These are phyloP conservation scores for barrel medic (Medicago truncatula) DNA, from an alignment of 306 rosid genomes.

Conservation along the genomic window DNA sequence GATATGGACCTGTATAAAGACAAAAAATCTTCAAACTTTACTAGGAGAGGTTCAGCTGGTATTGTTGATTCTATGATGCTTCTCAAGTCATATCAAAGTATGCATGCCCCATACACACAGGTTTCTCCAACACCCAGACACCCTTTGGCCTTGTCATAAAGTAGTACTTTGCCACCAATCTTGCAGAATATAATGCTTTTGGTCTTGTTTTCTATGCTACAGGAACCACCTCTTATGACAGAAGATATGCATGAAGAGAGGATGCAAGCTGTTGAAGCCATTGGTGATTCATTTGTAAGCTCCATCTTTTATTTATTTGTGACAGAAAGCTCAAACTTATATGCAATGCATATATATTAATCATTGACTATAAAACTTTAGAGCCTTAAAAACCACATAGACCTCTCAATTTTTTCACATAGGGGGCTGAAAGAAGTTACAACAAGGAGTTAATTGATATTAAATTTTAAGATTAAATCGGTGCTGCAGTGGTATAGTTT, in stretches of 20 bases:
- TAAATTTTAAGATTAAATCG: conserved; percentile 21
- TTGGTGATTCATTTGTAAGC: conserved; percentile 90
- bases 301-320: conserved; percentile 1
- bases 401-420: conserved; percentile 20
- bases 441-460: conserved; percentile 28
- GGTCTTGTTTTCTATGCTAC: conserved; percentile 37
- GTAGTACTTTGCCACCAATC: conserved; percentile 26
- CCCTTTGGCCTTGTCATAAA: conserved; percentile 37
- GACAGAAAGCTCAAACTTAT: conserved; percentile 48
- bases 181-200: conserved; percentile 38
- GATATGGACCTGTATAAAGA: conserved; percentile 47
- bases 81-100: conserved; percentile 75
- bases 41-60: conserved; percentile 86
- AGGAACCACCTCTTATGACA: conserved; percentile 96
- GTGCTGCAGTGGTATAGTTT: conserved; percentile 22
- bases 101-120: conserved; percentile 96
- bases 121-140: conserved; percentile 53
- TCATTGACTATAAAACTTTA: conserved; percentile 7
- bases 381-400: conserved; percentile 28
- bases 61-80: conserved; percentile 76
- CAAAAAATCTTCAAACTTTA: conserved; percentile 54
- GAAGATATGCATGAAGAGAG: conserved; percentile 99
- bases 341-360: conserved; percentile 21
- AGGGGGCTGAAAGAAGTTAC: conserved; percentile 33
- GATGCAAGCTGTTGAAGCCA: conserved; percentile 89